phyloP scores from a whole-genome alignment of 371 early-diverging fungal species.

The Entomophthora muscae region DNA sequence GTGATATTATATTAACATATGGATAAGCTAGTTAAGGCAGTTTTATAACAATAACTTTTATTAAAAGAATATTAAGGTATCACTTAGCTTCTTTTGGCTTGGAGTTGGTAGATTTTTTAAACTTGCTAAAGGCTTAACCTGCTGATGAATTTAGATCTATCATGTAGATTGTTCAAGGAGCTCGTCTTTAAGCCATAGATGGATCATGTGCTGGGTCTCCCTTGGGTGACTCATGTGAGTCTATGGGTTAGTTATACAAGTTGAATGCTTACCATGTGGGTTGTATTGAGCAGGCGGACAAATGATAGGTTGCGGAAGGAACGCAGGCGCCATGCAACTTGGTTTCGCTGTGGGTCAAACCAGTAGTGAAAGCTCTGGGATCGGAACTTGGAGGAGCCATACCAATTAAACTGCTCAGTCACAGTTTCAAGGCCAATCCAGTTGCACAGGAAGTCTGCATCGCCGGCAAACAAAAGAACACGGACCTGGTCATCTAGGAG shows the following conservation, averaged over 20 bases:
- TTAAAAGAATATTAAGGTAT: too few species aligned
- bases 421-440: background rate
- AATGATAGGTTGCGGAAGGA: background rate
- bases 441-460: background rate
- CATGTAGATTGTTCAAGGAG: background rate
- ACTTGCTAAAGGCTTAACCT: background rate
- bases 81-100: background rate
- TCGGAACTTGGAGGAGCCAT: background rate
- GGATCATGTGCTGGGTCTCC: background rate
- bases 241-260: background rate
- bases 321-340: background rate
- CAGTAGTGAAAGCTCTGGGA: background rate
- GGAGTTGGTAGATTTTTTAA: background rate
- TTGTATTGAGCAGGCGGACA: background rate
- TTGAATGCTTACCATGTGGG: background rate
- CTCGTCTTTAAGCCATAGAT: background rate
- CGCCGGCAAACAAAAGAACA: background rate
- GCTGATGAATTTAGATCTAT: background rate
- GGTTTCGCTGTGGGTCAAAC: background rate
- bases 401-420: background rate
- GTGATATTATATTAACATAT: background rate
- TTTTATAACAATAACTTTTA: too few species aligned
- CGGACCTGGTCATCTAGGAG: background rate
- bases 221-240: background rate
- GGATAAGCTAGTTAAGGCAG: background rate